A percentile compares a stretch with the other conserved stretches of the same genome.
Conservation (phyloP, 2,329 filamentous ascomycete genomes). For the Fusarium drepaniforme region DNA sequence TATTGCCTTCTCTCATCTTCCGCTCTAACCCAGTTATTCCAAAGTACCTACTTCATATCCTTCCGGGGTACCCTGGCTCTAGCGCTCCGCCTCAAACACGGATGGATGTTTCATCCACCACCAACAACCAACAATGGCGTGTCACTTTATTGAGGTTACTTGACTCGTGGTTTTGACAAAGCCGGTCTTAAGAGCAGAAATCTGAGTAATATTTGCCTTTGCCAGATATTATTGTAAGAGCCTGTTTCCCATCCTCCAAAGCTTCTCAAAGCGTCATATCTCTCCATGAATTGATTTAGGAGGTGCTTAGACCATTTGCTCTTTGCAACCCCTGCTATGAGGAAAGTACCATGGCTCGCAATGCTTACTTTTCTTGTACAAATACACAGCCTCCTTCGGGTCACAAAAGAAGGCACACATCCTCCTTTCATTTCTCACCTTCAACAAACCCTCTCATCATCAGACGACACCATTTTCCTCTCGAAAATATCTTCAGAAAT, state of each 20-base stretch:
- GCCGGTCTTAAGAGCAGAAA: too few species aligned
- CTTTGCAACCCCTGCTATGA: background rate
- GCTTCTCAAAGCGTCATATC: background rate
- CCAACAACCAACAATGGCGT: background rate
- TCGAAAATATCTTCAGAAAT: background rate
- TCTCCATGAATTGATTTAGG: background rate
- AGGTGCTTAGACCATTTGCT: background rate
- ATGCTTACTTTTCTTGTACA: background rate
- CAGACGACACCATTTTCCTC: background rate
- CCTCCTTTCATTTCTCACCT: background rate
- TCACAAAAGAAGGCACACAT: background rate
- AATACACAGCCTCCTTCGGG: background rate
- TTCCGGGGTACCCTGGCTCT: background rate
- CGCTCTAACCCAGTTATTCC: background rate
- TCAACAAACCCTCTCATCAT: background rate
- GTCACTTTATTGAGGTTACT: background rate
- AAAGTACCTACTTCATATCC: background rate
- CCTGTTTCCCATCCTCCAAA: background rate
- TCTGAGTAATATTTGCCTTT: background rate
- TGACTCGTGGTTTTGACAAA: background rate
- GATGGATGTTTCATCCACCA: background rate
- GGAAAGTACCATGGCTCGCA: background rate
- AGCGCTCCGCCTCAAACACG: background rate
- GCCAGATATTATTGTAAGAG: rapidly evolving
- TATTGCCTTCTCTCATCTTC: background rate